Conservation (phyloP, 305 asterid species). For the Withania somnifera region DNA sequence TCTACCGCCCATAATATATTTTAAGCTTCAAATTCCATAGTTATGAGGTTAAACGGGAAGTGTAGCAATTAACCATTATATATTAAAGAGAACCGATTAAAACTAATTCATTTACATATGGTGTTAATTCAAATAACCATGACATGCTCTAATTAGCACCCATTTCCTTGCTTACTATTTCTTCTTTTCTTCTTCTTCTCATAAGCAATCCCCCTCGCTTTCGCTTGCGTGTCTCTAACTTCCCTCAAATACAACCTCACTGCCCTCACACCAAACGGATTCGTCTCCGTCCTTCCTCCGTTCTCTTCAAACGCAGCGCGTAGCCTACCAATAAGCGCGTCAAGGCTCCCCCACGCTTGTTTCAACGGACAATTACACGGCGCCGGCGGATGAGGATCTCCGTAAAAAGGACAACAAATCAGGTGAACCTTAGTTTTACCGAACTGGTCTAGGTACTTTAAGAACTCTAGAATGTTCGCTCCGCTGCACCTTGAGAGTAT, state of each 20-base stretch:
- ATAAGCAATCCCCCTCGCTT: slow-evolving; percentile 68
- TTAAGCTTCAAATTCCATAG: no score
- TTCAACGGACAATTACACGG: slow-evolving; percentile 64
- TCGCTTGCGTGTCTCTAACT: slow-evolving; percentile 53
- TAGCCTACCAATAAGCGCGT: slow-evolving; percentile 62
- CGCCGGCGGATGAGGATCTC: slow-evolving; percentile 63
- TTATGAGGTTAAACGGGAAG: no score
- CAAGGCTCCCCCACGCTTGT: slow-evolving; percentile 95
- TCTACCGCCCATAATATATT: no score
- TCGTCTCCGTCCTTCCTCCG: slow-evolving; percentile 50
- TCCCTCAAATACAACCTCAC: slow-evolving; percentile 54
- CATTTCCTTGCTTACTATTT: slow-evolving; percentile 2
- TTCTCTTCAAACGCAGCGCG: slow-evolving; percentile 79
- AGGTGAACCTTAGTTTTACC: slow-evolving; percentile 78
- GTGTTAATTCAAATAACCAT: background rate
- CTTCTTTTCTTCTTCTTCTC: slow-evolving; percentile 71
- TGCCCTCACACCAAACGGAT: slow-evolving; percentile 68
- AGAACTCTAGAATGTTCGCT: slow-evolving; percentile 54
- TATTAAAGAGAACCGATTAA: no score
- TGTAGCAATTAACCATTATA: no score
- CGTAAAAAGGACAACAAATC: slow-evolving; percentile 56
- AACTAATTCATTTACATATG: background rate
- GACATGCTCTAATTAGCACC: no score
- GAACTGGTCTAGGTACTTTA: slow-evolving; percentile 64
- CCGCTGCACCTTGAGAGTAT: slow-evolving; percentile 44